A percentile compares a stretch with the other conserved stretches of the same genome.
Evolutionary conservation across 352 stramenopile genomes (phyloP).

Genomic region (Globisporangium spiculum): DNA sequence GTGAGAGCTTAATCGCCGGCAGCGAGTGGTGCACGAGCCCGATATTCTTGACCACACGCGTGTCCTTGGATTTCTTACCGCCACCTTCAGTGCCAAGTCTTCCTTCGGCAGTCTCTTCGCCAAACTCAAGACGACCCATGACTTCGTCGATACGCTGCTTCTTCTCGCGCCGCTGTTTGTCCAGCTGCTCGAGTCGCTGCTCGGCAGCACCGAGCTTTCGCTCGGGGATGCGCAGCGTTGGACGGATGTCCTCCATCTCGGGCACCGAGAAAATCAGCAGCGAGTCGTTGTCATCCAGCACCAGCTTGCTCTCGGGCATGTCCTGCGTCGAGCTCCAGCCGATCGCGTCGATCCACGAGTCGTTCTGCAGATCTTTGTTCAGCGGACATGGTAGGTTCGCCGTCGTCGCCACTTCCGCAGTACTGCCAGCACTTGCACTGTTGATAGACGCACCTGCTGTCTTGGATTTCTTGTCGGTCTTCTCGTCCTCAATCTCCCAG

Average conservation of each 20-base stretch:
- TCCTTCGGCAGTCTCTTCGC: slow-evolving; percentile 68
- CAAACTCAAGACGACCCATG: slow-evolving; percentile 78
- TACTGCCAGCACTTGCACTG: neutral
- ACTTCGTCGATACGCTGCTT: slow-evolving; percentile 80
- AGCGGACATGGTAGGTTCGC: slow-evolving; percentile 41
- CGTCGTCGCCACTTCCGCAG: neutral
- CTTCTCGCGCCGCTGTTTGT: slow-evolving; percentile 76
- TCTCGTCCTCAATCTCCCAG: slow-evolving; percentile 53
- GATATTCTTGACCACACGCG: slow-evolving; percentile 84
- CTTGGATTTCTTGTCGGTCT: neutral
- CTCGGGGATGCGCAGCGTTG: slow-evolving; percentile 80
- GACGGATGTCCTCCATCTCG: slow-evolving; percentile 77
- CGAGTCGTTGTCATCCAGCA: slow-evolving; percentile 83
- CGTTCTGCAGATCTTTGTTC: slow-evolving; percentile 68
- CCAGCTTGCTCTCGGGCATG: slow-evolving; percentile 77
- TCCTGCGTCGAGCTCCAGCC: slow-evolving; percentile 77
- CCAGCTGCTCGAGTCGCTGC: slow-evolving; percentile 62
- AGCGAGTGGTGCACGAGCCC: slow-evolving; percentile 82
- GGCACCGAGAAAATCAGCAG: slow-evolving; percentile 73
- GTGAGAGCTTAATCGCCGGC: slow-evolving; percentile 82
- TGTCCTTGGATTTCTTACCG: slow-evolving; percentile 81
- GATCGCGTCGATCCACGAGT: slow-evolving; percentile 73
- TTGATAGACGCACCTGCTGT: neutral
- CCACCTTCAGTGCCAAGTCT: slow-evolving; percentile 60
- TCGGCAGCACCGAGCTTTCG: slow-evolving; percentile 76